Percentiles rank a stretch among this genome's conserved stretches.
Conservation (phyloP, 2,329 filamentous ascomycete species). For the Sarocladium brachiariae region DNA sequence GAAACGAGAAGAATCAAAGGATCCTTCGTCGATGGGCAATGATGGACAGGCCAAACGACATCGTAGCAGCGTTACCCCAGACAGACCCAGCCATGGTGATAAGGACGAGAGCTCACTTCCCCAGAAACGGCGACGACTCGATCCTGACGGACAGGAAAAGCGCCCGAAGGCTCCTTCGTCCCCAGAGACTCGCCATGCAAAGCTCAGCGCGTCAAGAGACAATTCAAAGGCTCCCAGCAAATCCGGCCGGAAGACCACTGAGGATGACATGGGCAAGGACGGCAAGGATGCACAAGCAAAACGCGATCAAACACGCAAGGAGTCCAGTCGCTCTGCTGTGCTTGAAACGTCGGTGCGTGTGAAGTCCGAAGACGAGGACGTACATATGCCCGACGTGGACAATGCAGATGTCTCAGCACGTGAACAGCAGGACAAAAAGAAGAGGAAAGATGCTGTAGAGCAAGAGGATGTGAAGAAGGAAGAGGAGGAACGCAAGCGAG, state of each 20-base stretch:
- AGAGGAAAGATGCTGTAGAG: constrained; percentile 23
- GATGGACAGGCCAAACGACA: constrained; percentile 52
- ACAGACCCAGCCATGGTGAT: constrained; percentile 42
- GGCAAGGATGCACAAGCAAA: constrained; percentile 16
- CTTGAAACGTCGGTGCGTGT: constrained; percentile 47
- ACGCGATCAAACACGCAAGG: constrained; percentile 34
- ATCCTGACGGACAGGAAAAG: constrained; percentile 45
- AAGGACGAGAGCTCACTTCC: constrained; percentile 47
- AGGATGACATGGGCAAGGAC: constrained; percentile 30
- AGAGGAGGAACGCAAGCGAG: constrained; percentile 23
- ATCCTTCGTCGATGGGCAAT: constrained; percentile 41
- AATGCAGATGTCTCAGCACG: constrained; percentile 21
- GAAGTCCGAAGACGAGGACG: constrained; percentile 49
- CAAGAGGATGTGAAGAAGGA: constrained; percentile 25
- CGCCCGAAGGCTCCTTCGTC: constrained; percentile 35
- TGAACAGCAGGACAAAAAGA: constrained; percentile 31
- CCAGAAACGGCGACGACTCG: constrained; percentile 50
- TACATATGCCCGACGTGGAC: constrained; percentile 48
- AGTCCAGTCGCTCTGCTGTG: constrained; percentile 31
- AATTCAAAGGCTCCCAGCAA: constrained; percentile 9
- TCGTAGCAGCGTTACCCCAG: constrained; percentile 52
- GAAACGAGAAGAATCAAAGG: constrained; percentile 54
- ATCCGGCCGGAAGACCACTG: constrained; percentile 20
- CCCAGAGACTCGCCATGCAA: constrained; percentile 27
- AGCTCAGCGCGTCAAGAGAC: constrained; percentile 31